A percentile compares a stretch with the other conserved stretches of the same genome.
phyloP scores from a whole-genome alignment of 2,329 filamentous ascomycete species.

The Diplodia sapinea region DNA sequence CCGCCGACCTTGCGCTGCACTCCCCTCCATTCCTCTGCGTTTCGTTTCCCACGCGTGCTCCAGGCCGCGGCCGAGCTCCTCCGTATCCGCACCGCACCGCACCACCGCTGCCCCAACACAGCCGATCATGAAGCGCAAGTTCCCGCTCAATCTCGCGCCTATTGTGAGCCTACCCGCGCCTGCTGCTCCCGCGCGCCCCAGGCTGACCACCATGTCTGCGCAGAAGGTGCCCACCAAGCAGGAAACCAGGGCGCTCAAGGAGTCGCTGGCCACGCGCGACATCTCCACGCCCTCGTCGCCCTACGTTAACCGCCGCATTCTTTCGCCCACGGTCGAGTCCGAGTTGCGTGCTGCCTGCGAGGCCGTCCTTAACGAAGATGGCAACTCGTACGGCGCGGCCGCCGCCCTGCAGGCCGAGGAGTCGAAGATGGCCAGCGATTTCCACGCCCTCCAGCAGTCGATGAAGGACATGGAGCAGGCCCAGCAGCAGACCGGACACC shows the following conservation, averaged over 20 bases:
- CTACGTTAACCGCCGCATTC: conserved; percentile 52
- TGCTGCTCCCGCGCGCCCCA: no score
- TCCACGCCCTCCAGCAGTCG: conserved; percentile 38
- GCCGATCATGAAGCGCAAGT: conserved; percentile 50
- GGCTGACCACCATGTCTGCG: conserved; percentile 27
- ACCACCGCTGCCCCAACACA: neutral
- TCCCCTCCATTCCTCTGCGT: conserved; percentile 27
- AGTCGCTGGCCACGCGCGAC: conserved; percentile 40
- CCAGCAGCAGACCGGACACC: conserved; percentile 34
- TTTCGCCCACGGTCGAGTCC: conserved; percentile 50
- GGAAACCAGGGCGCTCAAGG: conserved; percentile 40
- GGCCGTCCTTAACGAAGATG: conserved; percentile 50
- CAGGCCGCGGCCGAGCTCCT: conserved; percentile 11
- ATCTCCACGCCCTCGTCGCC: conserved; percentile 47
- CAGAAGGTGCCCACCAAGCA: conserved; percentile 45
- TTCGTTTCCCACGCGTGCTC: conserved; percentile 19
- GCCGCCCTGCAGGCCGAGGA: conserved; percentile 37
- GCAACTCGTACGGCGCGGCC: conserved; percentile 48
- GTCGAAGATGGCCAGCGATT: conserved; percentile 42
- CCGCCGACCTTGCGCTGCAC: neutral
- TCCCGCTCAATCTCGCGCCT: conserved; percentile 52
- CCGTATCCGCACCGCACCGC: neutral
- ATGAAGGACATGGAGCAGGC: conserved; percentile 33
- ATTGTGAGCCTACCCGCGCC: conserved; percentile 38
- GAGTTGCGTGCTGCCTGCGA: conserved; percentile 55